Percentiles rank a stretch among this genome's conserved stretches.
These are phyloP conservation scores for Lomentospora prolificans DNA, from an alignment of 2,329 filamentous ascomycete genomes.

Conservation along the genomic window DNA sequence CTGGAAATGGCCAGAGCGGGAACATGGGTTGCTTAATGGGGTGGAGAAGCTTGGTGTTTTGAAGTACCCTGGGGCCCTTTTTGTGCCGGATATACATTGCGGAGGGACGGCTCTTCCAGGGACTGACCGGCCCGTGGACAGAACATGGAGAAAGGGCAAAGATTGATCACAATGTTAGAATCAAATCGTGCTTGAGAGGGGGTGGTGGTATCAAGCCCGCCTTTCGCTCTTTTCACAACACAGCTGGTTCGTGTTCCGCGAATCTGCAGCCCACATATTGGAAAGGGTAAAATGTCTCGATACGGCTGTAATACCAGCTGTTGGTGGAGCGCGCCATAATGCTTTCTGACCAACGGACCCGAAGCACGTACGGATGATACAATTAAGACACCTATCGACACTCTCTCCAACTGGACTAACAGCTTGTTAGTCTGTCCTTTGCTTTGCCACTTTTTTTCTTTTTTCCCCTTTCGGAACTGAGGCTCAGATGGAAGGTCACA, in stretches of 20 bases:
- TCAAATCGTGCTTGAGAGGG: too few species aligned
- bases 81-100: too few species aligned
- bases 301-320: background rate
- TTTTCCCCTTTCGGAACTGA: background rate
- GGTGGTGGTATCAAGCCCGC: too few species aligned
- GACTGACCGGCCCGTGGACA: too few species aligned
- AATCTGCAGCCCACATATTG: background rate
- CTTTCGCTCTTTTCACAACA: too few species aligned
- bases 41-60: background rate
- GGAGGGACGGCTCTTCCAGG: too few species aligned
- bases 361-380: too few species aligned
- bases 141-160: too few species aligned
- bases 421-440: too few species aligned
- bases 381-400: too few species aligned
- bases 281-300: background rate
- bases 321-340: background rate
- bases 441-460: background rate
- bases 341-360: background rate
- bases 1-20: slow-evolving; percentile 2
- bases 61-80: too few species aligned
- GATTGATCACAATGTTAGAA: too few species aligned
- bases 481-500: background rate
- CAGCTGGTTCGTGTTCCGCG: background rate
- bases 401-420: background rate
- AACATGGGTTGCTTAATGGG: background rate